Base-by-base conservation (phyloP, 352 stramenopile genomes). In the Phytophthora rubi region DNA sequence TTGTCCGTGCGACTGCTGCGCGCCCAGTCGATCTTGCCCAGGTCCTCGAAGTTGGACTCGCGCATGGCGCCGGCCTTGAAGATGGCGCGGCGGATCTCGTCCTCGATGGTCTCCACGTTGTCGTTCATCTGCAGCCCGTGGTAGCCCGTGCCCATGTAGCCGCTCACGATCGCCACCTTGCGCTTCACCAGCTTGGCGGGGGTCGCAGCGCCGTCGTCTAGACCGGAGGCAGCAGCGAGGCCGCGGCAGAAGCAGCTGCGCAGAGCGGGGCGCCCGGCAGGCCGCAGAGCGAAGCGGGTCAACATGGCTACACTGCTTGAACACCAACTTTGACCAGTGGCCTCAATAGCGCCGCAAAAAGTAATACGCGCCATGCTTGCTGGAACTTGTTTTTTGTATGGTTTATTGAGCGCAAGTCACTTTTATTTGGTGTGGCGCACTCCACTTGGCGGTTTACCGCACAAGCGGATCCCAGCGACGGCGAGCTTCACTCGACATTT, bases 1-100 rank as follows among this genome's bases (percentile, higher is more conserved):
- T 98, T 98, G 77, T 98, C 93, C 23, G 93, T 98, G 23, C 93
- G 88, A 44, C 87, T 96, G 79, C 89, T 97, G 28, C 91, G 75
- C 12, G 91, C 84, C 92, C 92, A 98, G 69, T 94, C 89, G 58
- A 98, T 96, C 75, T 97, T 97, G 66, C 65, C 73, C 66, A 97
- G 56, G 67, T 97, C 84, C 47, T 83, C 89, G 44, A 95, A 94
- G 69, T 97, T 97, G 45, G 85, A 95, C 67, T 95, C 88, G 42
- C 85, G 85, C 70, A 98, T 96, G 59, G 86, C 86, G 18, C 92
- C 92, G 1, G 79, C 82, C 13, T 90, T 37, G 32, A 95, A 90
- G 30, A 98, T 86, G 28, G 91, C 92, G 13, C 73, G 55, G 16
- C 91, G 90, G 28, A 98, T 64, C 58, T 91, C 86, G 54, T 91